Percentiles rank a stretch among this genome's conserved stretches.
phyloP scores from a whole-genome alignment of 441 rosid species.

The Francoa sonchifolia region DNA sequence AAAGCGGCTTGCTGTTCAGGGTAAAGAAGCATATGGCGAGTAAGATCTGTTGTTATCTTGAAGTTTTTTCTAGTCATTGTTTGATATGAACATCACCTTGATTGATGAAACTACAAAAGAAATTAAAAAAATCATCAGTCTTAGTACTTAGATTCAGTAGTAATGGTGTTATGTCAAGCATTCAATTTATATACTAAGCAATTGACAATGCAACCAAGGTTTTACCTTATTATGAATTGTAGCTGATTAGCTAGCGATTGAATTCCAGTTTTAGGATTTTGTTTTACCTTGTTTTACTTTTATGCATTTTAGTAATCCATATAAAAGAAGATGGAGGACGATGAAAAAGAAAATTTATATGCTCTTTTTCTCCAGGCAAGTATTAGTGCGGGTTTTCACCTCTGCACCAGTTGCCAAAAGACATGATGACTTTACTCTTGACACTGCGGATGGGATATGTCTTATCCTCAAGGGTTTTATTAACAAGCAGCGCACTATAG shows the following conservation, averaged over 20 bases:
- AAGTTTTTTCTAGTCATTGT: background rate
- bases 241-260: no score
- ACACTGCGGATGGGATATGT: conserved; percentile 47
- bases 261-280: no score
- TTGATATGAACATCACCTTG: no score
- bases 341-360: no score
- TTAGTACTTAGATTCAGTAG: no score
- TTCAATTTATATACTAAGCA: no score
- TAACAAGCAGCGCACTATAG: conserved; percentile 27
- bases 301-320: background rate
- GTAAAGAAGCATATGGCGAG: conserved; percentile 42
- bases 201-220: no score
- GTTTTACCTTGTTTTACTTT: background rate
- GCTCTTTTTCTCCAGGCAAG: conserved; percentile 15
- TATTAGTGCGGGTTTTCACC: conserved; percentile 38
- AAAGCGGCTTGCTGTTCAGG: conserved; percentile 57
- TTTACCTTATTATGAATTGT: no score
- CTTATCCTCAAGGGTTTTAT: conserved; percentile 43
- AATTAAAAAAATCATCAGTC: no score
- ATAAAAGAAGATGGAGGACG: background rate
- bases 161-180: no score
- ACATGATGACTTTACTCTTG: conserved; percentile 40
- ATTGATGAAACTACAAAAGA: background rate
- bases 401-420: conserved; percentile 57
- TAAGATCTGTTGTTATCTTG: conserved; percentile 15